These are phyloP conservation scores for Eutrema japonicum DNA, from an alignment of 345 rosid genomes.

Conservation along the genomic window DNA sequence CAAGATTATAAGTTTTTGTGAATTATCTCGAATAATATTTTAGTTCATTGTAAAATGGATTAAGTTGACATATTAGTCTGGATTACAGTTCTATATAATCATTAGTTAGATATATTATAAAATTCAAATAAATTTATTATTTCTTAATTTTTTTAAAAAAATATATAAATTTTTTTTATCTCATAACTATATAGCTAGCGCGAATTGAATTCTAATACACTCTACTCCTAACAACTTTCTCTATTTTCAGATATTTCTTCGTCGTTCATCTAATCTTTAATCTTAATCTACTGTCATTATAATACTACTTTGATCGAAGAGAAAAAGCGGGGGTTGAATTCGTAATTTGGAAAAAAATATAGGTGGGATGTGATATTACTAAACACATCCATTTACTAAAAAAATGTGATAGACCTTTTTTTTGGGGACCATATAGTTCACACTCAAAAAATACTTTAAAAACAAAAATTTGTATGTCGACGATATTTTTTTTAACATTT, in stretches of 20 bases:
- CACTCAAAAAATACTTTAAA: not conserved
- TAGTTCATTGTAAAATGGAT: too few species aligned
- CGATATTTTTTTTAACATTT: not conserved
- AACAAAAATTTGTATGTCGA: not conserved
- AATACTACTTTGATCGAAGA: conserved; percentile 11
- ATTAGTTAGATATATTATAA: too few species aligned
- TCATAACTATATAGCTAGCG: too few species aligned
- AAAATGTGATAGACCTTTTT: not conserved
- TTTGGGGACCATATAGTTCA: conserved; percentile 12
- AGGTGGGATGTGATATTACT: conserved; percentile 35
- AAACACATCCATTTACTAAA: not conserved
- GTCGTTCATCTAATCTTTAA: conserved; percentile 2
- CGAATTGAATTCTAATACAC: not conserved
- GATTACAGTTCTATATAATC: too few species aligned
- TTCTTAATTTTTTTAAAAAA: too few species aligned
- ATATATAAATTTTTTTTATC: too few species aligned
- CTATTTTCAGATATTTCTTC: not conserved
- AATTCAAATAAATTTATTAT: too few species aligned
- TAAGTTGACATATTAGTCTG: too few species aligned
- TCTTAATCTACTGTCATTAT: not conserved
- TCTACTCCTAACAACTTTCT: not conserved
- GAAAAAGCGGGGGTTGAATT: not conserved
- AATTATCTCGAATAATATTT: too few species aligned
- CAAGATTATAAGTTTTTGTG: too few species aligned
- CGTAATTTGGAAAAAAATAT: conserved; percentile 23